A percentile compares a stretch with the other conserved stretches of the same genome.
Evolutionary conservation across 345 rosid genomes (phyloP).

Genomic region (Citrus trifoliata): DNA sequence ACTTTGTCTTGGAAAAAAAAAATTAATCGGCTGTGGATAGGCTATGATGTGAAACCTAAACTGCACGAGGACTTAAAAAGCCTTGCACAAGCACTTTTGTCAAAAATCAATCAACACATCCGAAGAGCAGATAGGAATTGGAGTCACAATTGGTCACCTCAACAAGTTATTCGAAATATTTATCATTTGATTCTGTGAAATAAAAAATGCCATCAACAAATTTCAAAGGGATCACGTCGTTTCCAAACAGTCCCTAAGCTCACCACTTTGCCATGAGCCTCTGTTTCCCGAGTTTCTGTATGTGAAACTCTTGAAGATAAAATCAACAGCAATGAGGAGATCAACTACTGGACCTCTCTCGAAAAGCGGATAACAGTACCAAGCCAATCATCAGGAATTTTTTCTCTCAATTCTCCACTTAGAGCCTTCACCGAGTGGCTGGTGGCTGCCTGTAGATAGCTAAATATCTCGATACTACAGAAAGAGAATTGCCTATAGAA

Average conservation of each 20-base stretch:
- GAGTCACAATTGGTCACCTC: neutral
- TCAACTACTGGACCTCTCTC: neutral
- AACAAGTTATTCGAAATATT: neutral
- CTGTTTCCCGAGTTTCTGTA: neutral
- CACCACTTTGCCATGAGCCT: neutral
- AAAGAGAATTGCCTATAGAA: neutral
- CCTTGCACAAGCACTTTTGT: neutral
- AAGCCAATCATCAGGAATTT: slow-evolving; percentile 66
- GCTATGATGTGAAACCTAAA: no score
- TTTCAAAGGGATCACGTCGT: neutral
- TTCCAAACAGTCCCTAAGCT: neutral
- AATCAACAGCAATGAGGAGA: neutral
- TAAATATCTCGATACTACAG: neutral
- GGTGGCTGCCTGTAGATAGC: slow-evolving; percentile 60
- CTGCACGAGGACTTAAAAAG: no score
- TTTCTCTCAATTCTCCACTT: slow-evolving; percentile 47
- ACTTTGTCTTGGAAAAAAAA: no score
- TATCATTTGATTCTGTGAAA: neutral
- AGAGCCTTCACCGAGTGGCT: slow-evolving; percentile 65
- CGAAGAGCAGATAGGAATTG: neutral
- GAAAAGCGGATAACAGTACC: slow-evolving; percentile 56
- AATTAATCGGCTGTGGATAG: no score
- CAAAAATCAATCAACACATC: neutral
- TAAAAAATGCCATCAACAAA: neutral
- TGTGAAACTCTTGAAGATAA: neutral